Base-by-base conservation (phyloP, 1,284 basidiomycete genomes). In the Athelia psychrophila region DNA sequence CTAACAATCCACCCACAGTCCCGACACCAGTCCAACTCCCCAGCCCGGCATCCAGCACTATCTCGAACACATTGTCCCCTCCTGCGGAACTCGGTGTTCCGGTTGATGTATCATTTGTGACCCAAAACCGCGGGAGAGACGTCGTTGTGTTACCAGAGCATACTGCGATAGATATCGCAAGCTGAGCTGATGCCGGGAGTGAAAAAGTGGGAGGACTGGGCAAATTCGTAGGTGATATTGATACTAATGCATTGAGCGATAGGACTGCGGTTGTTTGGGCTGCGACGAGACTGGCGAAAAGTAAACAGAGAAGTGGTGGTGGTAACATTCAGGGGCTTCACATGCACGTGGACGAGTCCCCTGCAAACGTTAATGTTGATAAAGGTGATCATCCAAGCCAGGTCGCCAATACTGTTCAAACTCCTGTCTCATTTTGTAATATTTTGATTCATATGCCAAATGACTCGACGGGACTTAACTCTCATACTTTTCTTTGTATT, bases 131-230 rank as follows among this genome's bases (percentile, higher is more conserved):
- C 2, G 76, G 75, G 9, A 27, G 24, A 3, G 60, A 62, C 1
- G 66, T 61, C 15, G 68, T 59, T 18, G 68, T 63, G 5, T 63
- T 60, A 15, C 64, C 52, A 0, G 72, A 67, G 59, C 87, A 88
- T 44, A 84, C 62, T 0, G 84, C 84, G 24, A 90, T 64, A 4
- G 83, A 80, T 15, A 89, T 72, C 8, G 74, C 74, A 10, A 86
- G 67, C 30, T 69, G 66, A 3, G 67, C 58, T 2, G 76, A 67
- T 1, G 72, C 62, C 0, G 77, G 78, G 8, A 80, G 62, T 2
- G 55, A 60, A 51, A 78, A 76, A 2, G 68, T 57, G 0, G 71
- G 64, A 18, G 68, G 62, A 53, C 60, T 67, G 19, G 70, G 65
- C 27, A 57, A 32, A 22, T 55, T 54, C 5, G 59, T 47, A n/a